phyloP scores from a whole-genome alignment of 805 yeast genomes.

The Monosporozyma yasuniensis region DNA sequence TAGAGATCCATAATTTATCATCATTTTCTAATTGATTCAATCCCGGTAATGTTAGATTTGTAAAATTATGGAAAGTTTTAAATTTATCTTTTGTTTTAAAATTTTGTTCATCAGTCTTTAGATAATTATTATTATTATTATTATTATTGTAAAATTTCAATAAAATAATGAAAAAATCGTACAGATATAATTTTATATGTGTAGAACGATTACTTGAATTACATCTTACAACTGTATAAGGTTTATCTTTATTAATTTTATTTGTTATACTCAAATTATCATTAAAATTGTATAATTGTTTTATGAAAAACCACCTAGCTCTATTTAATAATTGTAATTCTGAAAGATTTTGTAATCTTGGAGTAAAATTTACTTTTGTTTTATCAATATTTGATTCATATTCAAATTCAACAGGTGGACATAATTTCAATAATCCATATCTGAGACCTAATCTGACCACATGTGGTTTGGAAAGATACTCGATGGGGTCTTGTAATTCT shows the following conservation, averaged over 20 bases:
- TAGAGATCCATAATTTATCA: conserved; percentile 22
- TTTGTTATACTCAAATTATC: conserved; percentile 7
- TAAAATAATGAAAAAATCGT: conserved; percentile 34
- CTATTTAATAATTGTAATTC: conserved; percentile 58
- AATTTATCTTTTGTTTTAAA: no score
- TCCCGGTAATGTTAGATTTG: not conserved
- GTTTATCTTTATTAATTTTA: not conserved
- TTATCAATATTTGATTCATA: conserved; percentile 49
- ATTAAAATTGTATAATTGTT: conserved; percentile 50
- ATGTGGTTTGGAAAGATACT: conserved; percentile 47
- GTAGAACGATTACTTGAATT: no score
- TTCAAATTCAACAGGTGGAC: conserved; percentile 46
- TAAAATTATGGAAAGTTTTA: not conserved
- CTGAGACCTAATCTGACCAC: conserved; percentile 38
- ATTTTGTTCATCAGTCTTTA: no score
- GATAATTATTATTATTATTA: not conserved
- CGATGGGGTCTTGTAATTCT: conserved; percentile 57
- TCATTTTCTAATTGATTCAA: conserved; percentile 8
- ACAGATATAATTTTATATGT: conserved; percentile 20
- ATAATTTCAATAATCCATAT: conserved; percentile 69
- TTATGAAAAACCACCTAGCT: conserved; percentile 51
- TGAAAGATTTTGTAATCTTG: conserved; percentile 57
- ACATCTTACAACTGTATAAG: no score
- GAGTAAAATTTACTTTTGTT: conserved; percentile 50
- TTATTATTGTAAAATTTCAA: conserved; percentile 15